Conservation (phyloP, 2,329 filamentous ascomycete genomes). For the Aspergillus hortae region DNA sequence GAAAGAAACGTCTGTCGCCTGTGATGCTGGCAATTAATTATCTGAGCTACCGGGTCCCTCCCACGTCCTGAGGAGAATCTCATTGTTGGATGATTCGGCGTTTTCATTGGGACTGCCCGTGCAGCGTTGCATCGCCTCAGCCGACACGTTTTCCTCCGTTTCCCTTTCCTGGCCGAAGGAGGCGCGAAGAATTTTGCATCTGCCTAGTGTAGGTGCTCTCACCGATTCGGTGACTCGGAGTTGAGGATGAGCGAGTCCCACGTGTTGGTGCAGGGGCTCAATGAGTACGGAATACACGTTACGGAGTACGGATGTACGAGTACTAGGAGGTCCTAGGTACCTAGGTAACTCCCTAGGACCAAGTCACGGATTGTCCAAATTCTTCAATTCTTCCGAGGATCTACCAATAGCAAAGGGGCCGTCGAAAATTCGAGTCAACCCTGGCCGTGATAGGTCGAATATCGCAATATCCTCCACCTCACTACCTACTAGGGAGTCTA, state of each 20-base stretch:
- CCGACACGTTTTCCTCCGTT: neutral
- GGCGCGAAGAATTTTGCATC: neutral
- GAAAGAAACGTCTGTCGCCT: neutral
- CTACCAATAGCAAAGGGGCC: neutral
- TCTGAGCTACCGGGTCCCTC: neutral
- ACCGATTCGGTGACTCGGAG: too few species aligned
- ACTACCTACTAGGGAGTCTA: neutral
- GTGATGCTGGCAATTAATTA: neutral
- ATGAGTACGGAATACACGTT: too few species aligned
- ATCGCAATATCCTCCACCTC: neutral
- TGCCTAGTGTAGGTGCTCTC: neutral
- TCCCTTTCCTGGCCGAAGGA: neutral
- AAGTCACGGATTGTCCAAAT: neutral
- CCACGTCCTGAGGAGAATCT: neutral
- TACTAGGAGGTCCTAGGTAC: too few species aligned
- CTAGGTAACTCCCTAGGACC: too few species aligned
- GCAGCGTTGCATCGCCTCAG: neutral
- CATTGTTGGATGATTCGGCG: conserved; percentile 1
- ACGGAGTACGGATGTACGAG: too few species aligned
- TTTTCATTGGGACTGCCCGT: neutral
- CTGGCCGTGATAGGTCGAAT: neutral
- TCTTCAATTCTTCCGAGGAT: neutral
- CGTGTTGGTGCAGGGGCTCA: too few species aligned
- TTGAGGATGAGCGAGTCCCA: too few species aligned
- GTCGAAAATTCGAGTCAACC: neutral